These are phyloP conservation scores for Lycium ferocissimum DNA, from an alignment of 257 asterid genomes.

Conservation along the genomic window DNA sequence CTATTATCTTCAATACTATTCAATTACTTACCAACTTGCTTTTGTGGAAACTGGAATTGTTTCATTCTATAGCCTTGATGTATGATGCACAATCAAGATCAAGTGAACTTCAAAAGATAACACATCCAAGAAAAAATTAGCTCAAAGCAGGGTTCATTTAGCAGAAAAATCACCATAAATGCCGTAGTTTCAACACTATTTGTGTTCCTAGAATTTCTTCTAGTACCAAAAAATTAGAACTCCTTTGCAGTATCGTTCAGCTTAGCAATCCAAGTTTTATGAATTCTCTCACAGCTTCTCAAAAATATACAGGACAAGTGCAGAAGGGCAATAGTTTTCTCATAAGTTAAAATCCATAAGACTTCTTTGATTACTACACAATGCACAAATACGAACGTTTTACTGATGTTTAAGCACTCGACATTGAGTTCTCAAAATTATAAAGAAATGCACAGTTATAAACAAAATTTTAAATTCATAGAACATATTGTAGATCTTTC, in stretches of 20 bases:
- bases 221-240: neutral
- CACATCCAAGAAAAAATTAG: slow-evolving; percentile 13
- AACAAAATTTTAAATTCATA: neutral
- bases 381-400: neutral
- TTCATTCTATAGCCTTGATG: slow-evolving; percentile 1
- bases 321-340: slow-evolving; percentile 11
- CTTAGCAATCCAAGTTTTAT: neutral
- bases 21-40: neutral
- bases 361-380: neutral
- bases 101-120: slow-evolving; percentile 17
- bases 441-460: neutral
- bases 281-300: neutral
- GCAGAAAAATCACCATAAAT: neutral
- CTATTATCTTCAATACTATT: neutral
- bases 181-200: neutral
- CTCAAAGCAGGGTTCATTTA: neutral
- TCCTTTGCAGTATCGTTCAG: neutral
- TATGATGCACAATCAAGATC: neutral
- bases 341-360: neutral
- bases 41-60: neutral
- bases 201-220: slow-evolving; percentile 5
- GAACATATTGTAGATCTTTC: neutral
- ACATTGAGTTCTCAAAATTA: neutral
- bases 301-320: neutral
- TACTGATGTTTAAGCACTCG: neutral